These are phyloP conservation scores for Lablab purpureus DNA, from an alignment of 306 rosid genomes.

Conservation along the genomic window DNA sequence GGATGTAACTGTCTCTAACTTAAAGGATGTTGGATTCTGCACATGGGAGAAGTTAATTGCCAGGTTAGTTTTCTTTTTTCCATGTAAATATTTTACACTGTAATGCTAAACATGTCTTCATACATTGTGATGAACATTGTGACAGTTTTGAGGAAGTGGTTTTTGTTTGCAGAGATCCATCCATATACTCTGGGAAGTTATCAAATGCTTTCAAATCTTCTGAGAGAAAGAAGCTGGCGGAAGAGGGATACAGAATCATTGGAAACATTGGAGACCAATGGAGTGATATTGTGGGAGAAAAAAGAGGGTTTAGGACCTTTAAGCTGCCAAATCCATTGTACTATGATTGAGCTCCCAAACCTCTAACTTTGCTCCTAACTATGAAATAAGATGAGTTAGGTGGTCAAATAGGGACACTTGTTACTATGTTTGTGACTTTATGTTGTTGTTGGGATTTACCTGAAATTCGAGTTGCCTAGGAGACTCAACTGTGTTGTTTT, in stretches of 20 bases:
- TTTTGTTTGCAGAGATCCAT: conserved; percentile 44
- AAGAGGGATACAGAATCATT: conserved; percentile 57
- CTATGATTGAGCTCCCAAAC: conserved; percentile 47
- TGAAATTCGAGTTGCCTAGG: not conserved
- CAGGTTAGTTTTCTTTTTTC: conserved; percentile 41
- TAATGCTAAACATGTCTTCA: no score
- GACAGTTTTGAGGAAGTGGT: no score
- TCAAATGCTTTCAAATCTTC: conserved; percentile 59
- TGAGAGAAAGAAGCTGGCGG: conserved; percentile 53
- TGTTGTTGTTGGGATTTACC: not conserved
- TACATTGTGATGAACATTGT: no score
- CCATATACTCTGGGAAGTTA: conserved; percentile 38
- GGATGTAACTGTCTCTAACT: conserved; percentile 40
- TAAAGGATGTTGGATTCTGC: conserved; percentile 51
- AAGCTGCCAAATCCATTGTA: conserved; percentile 76
- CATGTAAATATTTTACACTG: no score
- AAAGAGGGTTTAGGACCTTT: conserved; percentile 59
- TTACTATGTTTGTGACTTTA: not conserved
- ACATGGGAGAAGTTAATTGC: conserved; percentile 60
- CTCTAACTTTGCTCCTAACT: not conserved
- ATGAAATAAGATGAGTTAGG: not conserved
- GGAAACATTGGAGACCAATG: conserved; percentile 81
- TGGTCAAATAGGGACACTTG: not conserved
- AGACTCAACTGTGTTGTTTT: not conserved
- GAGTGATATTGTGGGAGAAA: conserved; percentile 66